Conservation (phyloP, 2,329 filamentous ascomycete genomes). For the Fusarium sp. region DNA sequence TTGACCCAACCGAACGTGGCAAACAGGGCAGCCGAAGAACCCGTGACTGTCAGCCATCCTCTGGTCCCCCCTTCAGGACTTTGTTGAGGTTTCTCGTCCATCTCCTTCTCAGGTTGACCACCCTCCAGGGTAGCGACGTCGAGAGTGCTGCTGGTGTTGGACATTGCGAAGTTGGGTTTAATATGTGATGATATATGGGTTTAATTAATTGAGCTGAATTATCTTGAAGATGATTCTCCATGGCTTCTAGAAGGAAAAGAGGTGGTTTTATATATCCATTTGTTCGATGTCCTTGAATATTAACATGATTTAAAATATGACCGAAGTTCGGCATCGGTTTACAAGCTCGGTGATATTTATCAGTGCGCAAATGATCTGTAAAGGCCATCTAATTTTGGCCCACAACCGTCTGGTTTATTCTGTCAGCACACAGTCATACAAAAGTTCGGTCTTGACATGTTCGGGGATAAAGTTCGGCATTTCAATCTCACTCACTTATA, state of each 20-base stretch:
- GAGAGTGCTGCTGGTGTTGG: slow-evolving; percentile 4
- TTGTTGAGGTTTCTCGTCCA: background rate
- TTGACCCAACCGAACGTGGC: slow-evolving; percentile 42
- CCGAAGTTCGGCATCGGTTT: slow-evolving; percentile 28
- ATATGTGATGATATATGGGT: no score
- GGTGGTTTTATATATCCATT: background rate
- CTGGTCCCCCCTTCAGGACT: slow-evolving; percentile 17
- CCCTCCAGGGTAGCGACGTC: slow-evolving; percentile 24
- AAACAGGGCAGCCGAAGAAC: slow-evolving; percentile 34
- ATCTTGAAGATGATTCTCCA: background rate
- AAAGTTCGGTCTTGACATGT: slow-evolving; percentile 9
- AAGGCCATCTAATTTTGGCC: fast-evolving
- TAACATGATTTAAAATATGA: background rate
- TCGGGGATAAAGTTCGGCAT: slow-evolving; percentile 35
- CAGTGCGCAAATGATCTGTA: background rate
- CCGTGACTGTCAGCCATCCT: slow-evolving; percentile 30
- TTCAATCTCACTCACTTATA: slow-evolving; percentile 15
- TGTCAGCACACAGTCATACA: background rate
- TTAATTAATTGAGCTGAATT: background rate
- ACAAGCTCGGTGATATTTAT: background rate
- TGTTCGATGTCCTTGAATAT: background rate
- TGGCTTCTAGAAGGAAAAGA: background rate
- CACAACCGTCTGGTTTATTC: background rate
- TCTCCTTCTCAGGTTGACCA: background rate
- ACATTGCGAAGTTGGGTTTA: background rate